Evolutionary conservation across 1,284 basidiomycete species (phyloP), one percentile per base, ranked within the genome.

Genomic region (Ganoderma resinaceum): DNA sequence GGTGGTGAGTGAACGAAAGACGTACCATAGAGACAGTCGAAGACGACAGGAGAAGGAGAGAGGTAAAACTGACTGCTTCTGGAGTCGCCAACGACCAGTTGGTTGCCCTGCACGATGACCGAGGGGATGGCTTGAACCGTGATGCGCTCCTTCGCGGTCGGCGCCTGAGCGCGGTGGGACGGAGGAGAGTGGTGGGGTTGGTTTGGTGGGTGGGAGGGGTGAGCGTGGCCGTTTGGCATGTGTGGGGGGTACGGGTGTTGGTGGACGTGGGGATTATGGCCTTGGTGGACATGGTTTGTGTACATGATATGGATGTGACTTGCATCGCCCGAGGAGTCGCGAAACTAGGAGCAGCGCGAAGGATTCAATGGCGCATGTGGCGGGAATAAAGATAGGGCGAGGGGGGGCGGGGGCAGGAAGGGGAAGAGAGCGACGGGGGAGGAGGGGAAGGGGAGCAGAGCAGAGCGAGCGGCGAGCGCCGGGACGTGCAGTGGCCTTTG

Each of bases 41-140:
- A 69, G 66, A 74, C 70, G 63, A 74, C 64, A 64, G 64, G 42
- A 66, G 61, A 61, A 53, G 53, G 23, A 59, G 63, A 68, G 68
- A 63, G 68, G 57, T 71, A 66, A 60, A 82, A 89, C 82, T 74
- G 72, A 94, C 93, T 90, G 74, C 84, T 88, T 78, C 88, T 84
- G 52, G 92, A 85, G 67, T 86, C 86, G 74, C 93, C 93, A 75
- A 94, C 89, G 75, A 89, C 80, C 74, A 93, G 87, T 69, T 82
- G 84, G 77, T 88, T 86, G 79, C 88, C 83, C 74, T 88, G 83
- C 73, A 93, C 87, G 66, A 89, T 82, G 74, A 93, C 89, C 69
- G 93, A 88, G 72, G 92, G 93, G 65, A 93, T 87, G 63, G 86
- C 92, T 72, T 87, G 79, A 72, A 94, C 89, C 70, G 81, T 83